Conservation (phyloP, 352 stramenopile genomes). For the Globisporangium splendens region DNA sequence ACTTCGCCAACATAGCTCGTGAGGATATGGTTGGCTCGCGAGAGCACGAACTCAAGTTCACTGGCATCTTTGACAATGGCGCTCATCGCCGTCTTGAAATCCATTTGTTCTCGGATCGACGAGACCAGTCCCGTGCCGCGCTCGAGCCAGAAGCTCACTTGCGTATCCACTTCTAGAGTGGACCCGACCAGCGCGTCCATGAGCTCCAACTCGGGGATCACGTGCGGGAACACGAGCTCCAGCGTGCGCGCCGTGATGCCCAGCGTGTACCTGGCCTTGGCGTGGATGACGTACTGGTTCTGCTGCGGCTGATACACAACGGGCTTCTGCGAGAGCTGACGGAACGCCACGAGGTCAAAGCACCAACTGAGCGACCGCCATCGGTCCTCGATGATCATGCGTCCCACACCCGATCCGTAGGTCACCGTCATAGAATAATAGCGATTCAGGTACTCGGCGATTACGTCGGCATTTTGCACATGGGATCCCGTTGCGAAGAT, state of each 20-base stretch:
- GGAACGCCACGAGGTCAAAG: conserved; percentile 15
- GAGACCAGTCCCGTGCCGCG: conserved; percentile 7
- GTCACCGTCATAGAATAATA: conserved; percentile 7
- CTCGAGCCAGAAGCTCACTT: conserved; percentile 25
- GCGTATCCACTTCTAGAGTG: conserved; percentile 6
- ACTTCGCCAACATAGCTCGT: conserved; percentile 6
- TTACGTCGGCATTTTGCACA: background rate
- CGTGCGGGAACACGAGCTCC: conserved; percentile 15
- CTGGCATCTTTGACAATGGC: conserved; percentile 18
- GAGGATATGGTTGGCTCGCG: conserved; percentile 9
- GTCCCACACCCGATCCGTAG: conserved; percentile 5
- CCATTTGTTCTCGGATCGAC: conserved; percentile 20
- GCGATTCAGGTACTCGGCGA: conserved; percentile 5
- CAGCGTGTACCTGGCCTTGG: conserved; percentile 10
- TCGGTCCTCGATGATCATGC: conserved; percentile 10
- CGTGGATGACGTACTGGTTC: conserved; percentile 12
- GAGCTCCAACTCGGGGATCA: conserved; percentile 2
- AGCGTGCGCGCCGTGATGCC: conserved; percentile 11
- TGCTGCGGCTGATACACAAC: conserved; percentile 10
- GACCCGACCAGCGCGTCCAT: conserved; percentile 7
- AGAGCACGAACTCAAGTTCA: conserved; percentile 22
- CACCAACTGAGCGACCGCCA: conserved; percentile 18
- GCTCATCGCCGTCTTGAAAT: conserved; percentile 29
- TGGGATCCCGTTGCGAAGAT: conserved; percentile 7
- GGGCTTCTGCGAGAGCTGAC: background rate